These are phyloP conservation scores for Acrasis kona DNA, from an alignment of 78 protist species.

Conservation along the genomic window DNA sequence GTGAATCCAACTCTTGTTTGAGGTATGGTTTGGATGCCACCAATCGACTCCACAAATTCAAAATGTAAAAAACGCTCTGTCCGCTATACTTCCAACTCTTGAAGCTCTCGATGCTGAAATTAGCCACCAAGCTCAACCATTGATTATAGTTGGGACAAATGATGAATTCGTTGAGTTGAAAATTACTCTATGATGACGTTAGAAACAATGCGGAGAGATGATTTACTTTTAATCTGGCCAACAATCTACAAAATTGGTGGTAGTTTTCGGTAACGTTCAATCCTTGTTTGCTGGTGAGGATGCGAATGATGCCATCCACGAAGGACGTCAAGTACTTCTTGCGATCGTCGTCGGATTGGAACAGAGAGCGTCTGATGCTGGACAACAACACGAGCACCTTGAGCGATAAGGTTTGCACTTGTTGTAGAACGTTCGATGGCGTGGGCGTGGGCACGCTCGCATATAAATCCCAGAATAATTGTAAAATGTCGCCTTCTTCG, in stretches of 20 bases:
- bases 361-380: not conserved
- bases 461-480: not conserved
- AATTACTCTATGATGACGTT: too few species aligned
- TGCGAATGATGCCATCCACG: not conserved
- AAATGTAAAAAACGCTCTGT: not conserved
- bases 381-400: not conserved
- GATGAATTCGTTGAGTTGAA: not conserved
- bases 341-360: not conserved
- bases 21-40: not conserved
- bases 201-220: too few species aligned
- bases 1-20: not conserved
- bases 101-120: not conserved
- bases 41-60: not conserved
- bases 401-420: not conserved
- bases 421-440: not conserved
- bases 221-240: not conserved
- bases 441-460: not conserved
- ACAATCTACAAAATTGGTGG: not conserved
- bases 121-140: not conserved
- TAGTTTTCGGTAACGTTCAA: not conserved
- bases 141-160: not conserved
- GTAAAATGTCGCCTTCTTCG: not conserved
- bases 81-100: not conserved
- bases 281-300: not conserved
- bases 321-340: not conserved